Percentiles rank a stretch among this genome's conserved stretches.
Evolutionary conservation across 805 yeast species (phyloP).

Genomic region (Hanseniaspora taiwanica): DNA sequence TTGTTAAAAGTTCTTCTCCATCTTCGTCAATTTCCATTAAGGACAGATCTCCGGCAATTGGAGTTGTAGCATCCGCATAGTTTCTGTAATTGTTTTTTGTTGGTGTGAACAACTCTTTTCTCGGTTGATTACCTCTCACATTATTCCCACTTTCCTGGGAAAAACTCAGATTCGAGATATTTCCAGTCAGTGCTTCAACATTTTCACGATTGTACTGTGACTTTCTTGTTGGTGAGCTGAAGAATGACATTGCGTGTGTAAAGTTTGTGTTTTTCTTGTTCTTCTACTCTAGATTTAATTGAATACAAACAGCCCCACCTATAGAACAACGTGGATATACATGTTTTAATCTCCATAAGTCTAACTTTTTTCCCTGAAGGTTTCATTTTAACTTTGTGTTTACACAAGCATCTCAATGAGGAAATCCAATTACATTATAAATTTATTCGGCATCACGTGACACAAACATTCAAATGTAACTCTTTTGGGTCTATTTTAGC

Average conservation of each 20-base stretch:
- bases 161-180: constrained; percentile 22
- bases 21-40: constrained; percentile 23
- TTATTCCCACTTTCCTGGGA: constrained; percentile 11
- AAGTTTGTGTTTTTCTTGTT: too few relatives aligned
- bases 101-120: constrained; percentile 11
- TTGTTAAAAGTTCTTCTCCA: constrained; percentile 4
- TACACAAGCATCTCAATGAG: too few relatives aligned
- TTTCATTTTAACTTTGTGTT: too few relatives aligned
- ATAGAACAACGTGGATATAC: too few relatives aligned
- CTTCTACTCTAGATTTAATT: too few relatives aligned
- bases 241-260: neutral
- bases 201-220: constrained; percentile 9
- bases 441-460: too few relatives aligned
- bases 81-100: constrained; percentile 9
- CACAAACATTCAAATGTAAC: too few relatives aligned
- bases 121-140: constrained; percentile 5
- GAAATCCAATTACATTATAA: too few relatives aligned
- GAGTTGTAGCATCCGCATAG: constrained; percentile 9
- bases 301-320: too few relatives aligned
- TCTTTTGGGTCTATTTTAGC: too few relatives aligned
- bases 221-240: neutral
- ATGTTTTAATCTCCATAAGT: too few relatives aligned
- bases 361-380: too few relatives aligned
- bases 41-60: constrained; percentile 17
- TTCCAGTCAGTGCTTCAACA: constrained; percentile 23